Conservation (phyloP, 768 basidiomycete species). For the Psilocybe cyanescens region DNA sequence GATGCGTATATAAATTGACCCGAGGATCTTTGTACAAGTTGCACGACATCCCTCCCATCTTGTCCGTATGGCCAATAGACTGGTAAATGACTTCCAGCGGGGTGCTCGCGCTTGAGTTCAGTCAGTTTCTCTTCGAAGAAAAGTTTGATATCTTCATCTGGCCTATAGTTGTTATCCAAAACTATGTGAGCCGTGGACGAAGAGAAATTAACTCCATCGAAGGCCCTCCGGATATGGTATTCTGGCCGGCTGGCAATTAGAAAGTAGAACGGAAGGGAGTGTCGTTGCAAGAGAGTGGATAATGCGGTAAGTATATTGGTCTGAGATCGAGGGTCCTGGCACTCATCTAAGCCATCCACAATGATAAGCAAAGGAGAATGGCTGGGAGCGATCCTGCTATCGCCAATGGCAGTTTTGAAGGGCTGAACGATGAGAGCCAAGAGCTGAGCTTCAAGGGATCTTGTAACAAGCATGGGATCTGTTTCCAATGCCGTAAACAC, state of each 20-base stretch:
- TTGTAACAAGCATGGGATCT: neutral
- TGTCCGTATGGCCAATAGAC: neutral
- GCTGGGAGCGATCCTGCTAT: too few species aligned
- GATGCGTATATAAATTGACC: slow-evolving; percentile 15
- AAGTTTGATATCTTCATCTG: neutral
- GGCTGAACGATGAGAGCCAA: neutral
- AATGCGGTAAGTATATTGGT: neutral
- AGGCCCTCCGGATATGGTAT: neutral
- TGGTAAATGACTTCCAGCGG: neutral
- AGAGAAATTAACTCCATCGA: neutral
- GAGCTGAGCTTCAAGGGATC: slow-evolving; percentile 1
- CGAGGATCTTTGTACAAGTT: slow-evolving; percentile 5
- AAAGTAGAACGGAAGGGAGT: neutral
- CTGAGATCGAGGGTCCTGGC: neutral
- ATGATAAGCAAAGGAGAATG: neutral
- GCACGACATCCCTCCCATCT: neutral
- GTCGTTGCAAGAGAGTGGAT: neutral
- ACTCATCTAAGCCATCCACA: slow-evolving; percentile 12
- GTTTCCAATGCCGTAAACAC: neutral
- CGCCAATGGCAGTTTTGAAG: neutral
- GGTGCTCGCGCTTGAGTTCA: neutral
- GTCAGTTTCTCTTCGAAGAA: neutral
- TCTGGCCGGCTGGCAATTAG: slow-evolving; percentile 10
- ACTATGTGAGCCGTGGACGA: neutral
- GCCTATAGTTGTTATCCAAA: neutral